Conservation (phyloP, 306 rosid genomes). For the Mucuna pruriens region DNA sequence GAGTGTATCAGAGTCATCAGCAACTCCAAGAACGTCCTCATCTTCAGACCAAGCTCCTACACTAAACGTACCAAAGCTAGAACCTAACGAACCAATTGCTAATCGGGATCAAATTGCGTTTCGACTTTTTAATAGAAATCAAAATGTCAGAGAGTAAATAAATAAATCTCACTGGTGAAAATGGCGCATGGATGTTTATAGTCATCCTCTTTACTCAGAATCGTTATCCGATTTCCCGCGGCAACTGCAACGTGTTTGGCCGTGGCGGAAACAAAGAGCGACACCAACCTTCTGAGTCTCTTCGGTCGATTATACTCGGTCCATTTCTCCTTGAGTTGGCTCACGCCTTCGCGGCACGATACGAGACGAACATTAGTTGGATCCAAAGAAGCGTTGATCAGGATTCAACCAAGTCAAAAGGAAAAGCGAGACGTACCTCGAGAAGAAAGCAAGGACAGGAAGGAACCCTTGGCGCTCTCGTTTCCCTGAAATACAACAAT, state of each 20-base stretch:
- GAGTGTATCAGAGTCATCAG: slow-evolving; percentile 70
- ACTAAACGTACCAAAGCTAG: slow-evolving; percentile 68
- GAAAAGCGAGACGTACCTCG: slow-evolving; percentile 55
- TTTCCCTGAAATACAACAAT: slow-evolving; percentile 49
- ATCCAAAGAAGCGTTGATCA: slow-evolving; percentile 27
- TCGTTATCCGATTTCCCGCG: slow-evolving; percentile 82
- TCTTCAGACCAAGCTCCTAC: slow-evolving; percentile 89
- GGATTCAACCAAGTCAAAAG: slow-evolving; percentile 3
- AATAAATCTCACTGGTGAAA: slow-evolving; percentile 63
- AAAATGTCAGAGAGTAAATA: background rate
- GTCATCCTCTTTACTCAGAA: slow-evolving; percentile 76
- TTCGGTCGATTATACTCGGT: slow-evolving; percentile 61
- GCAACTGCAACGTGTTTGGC: slow-evolving; percentile 88
- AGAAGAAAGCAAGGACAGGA: slow-evolving; percentile 63
- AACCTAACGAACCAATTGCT: slow-evolving; percentile 53
- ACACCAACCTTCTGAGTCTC: slow-evolving; percentile 61
- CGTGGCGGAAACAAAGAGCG: slow-evolving; percentile 70
- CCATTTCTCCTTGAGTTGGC: slow-evolving; percentile 79
- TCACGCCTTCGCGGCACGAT: slow-evolving; percentile 57
- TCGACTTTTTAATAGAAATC: background rate
- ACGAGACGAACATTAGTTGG: background rate
- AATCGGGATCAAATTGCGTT: slow-evolving; percentile 11
- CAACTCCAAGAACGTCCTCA: slow-evolving; percentile 84
- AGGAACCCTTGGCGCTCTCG: slow-evolving; percentile 48
- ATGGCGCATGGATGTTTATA: slow-evolving; percentile 71